A percentile compares a stretch with the other conserved stretches of the same genome.
phyloP scores from a whole-genome alignment of 192 early-diverging fungal species.

The Gigaspora rosea region DNA sequence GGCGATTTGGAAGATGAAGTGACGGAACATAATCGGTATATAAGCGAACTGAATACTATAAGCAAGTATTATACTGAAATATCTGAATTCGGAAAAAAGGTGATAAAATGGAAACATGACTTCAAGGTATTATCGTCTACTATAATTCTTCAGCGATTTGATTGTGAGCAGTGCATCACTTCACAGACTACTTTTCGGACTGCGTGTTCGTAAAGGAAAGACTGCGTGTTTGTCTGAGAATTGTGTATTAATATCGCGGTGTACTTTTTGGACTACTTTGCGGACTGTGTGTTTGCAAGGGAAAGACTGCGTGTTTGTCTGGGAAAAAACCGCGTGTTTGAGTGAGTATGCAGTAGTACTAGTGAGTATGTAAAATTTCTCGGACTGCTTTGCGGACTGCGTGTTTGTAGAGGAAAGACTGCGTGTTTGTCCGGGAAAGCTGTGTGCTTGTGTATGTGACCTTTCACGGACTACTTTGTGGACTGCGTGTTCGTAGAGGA shows the following conservation, averaged over 20 bases:
- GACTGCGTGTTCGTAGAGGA: conserved; percentile 14
- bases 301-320: conserved; percentile 13
- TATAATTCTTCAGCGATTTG: conserved; percentile 1
- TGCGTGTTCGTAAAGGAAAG: conserved; percentile 17
- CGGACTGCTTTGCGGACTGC: conserved; percentile 25
- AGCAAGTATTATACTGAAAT: conserved; percentile 23
- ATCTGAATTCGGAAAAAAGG: conserved; percentile 25
- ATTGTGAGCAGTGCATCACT: background rate
- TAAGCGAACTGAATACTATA: conserved; percentile 21
- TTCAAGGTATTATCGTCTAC: conserved; percentile 19
- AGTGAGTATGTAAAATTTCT: background rate
- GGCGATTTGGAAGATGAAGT: conserved; percentile 25
- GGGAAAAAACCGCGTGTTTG: conserved; percentile 25
- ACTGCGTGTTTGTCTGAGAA: conserved; percentile 14
- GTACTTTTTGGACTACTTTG: conserved; percentile 7
- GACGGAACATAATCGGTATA: conserved; percentile 25
- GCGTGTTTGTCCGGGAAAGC: conserved; percentile 18
- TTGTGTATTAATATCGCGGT: background rate
- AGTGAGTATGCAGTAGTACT: background rate
- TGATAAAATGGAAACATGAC: conserved; percentile 22
- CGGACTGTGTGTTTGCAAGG: conserved; percentile 17
- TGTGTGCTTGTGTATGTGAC: background rate
- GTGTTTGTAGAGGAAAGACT: conserved; percentile 16
- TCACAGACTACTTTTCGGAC: conserved; percentile 20
- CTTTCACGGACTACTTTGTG: conserved; percentile 24